Conservation (phyloP, 805 yeast species). For the Candida lessepsii region DNA sequence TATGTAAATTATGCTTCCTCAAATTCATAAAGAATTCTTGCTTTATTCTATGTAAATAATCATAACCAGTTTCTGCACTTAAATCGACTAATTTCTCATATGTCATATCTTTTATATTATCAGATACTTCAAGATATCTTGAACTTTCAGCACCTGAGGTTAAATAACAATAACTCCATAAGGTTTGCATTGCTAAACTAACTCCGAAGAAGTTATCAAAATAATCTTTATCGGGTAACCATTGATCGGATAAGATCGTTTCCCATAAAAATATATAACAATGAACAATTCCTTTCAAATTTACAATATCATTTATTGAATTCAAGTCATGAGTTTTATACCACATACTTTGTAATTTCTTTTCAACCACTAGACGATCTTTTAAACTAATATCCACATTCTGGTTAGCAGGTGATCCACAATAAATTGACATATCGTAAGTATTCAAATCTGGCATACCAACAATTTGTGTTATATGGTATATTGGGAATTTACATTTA, state of each 20-base stretch:
- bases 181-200: conserved; percentile 35
- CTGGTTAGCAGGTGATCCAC: conserved; percentile 83
- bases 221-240: conserved; percentile 36
- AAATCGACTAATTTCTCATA: conserved; percentile 27
- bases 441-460: conserved; percentile 62
- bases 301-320: conserved; percentile 25
- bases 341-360: conserved; percentile 37
- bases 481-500: conserved; percentile 48
- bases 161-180: conserved; percentile 40
- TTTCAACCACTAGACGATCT: conserved; percentile 33
- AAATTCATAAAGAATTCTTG: conserved; percentile 32
- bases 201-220: conserved; percentile 37
- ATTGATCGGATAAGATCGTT: conserved; percentile 26
- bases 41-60: conserved; percentile 33
- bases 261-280: conserved; percentile 42
- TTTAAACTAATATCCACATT: conserved; percentile 38
- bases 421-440: conserved; percentile 72
- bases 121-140: conserved; percentile 18
- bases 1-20: conserved; percentile 24
- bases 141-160: conserved; percentile 25
- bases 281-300: conserved; percentile 36
- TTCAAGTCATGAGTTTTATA: conserved; percentile 10
- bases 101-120: conserved; percentile 13
- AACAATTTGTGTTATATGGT: conserved; percentile 71
- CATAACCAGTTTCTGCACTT: conserved; percentile 38